Evolutionary conservation across 2,329 filamentous ascomycete genomes (phyloP).

Genomic region (Talaromyces sp.): DNA sequence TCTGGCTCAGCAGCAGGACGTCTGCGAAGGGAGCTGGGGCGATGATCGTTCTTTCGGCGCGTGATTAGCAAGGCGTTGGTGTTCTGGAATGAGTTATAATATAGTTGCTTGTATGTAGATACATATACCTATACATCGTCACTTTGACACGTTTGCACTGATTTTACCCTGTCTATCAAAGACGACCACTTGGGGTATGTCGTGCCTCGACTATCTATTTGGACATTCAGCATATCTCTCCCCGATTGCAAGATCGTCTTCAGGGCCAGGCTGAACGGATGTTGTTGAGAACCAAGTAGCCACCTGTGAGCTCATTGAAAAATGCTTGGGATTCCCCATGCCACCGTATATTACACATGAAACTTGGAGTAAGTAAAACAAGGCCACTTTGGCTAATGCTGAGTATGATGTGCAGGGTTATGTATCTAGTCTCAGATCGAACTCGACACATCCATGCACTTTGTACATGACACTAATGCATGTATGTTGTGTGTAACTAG

Average conservation of each 20-base stretch:
- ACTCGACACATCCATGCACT: not conserved
- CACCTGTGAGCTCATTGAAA: not conserved
- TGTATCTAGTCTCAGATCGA: not conserved
- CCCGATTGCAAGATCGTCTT: too few relatives aligned
- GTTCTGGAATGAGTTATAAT: not conserved
- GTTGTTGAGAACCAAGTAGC: too few relatives aligned
- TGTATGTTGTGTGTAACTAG: not conserved
- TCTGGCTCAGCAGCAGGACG: slow-evolving; percentile 59
- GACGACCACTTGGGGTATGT: not conserved
- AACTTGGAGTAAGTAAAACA: too few relatives aligned
- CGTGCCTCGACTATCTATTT: not conserved
- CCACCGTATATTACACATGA: not conserved
- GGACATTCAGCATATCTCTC: not conserved
- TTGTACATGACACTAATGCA: slow-evolving; percentile 8
- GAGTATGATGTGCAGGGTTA: not conserved
- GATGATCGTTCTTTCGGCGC: slow-evolving; percentile 30
- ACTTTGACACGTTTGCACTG: not conserved
- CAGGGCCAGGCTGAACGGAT: not conserved
- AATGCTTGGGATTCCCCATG: too few relatives aligned
- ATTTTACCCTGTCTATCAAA: not conserved
- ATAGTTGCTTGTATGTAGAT: slow-evolving; percentile 1
- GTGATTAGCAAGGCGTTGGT: slow-evolving; percentile 12
- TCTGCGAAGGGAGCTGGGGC: slow-evolving; percentile 59
- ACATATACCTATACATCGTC: not conserved
- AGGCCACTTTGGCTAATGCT: not conserved